Percentiles rank a stretch among this genome's conserved stretches.
Evolutionary conservation across 371 early-diverging fungal genomes (phyloP).

Genomic region (Mortierella sp.): DNA sequence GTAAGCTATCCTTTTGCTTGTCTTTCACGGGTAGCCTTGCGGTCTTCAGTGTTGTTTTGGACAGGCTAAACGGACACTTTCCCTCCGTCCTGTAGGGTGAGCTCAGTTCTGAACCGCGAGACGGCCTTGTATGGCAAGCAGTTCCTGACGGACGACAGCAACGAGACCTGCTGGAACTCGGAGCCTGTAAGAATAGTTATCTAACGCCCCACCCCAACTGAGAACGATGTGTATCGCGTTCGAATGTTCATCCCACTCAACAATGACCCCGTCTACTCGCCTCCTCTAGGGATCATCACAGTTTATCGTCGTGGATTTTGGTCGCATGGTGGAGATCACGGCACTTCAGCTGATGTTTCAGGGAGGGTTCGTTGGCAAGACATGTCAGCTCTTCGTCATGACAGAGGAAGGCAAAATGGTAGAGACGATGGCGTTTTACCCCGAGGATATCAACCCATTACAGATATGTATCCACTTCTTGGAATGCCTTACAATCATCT

Average conservation of each 20-base stretch:
- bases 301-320: constrained; percentile 81
- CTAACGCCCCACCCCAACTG: too few species aligned
- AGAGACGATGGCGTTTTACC: constrained; percentile 63
- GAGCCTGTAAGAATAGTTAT: constrained; percentile 73
- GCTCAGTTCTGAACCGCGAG: constrained; percentile 90
- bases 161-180: constrained; percentile 96
- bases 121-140: constrained; percentile 82
- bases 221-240: too few species aligned
- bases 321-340: constrained; percentile 58
- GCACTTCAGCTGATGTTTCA: constrained; percentile 81
- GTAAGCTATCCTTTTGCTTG: constrained; percentile 43
- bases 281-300: constrained; percentile 79
- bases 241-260: too few species aligned
- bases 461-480: constrained; percentile 56
- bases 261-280: neutral
- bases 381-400: constrained; percentile 62
- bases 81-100: constrained; percentile 67
- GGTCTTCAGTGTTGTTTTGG: too few species aligned
- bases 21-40: neutral
- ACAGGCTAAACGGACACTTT: neutral
- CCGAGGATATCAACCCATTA: constrained; percentile 74
- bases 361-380: constrained; percentile 92
- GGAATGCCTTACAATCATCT: neutral
- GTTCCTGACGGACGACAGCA: constrained; percentile 77
- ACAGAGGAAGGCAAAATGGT: constrained; percentile 59